phyloP scores from a whole-genome alignment of 163 green algal genomes.

The Smithsoniella earleae region DNA sequence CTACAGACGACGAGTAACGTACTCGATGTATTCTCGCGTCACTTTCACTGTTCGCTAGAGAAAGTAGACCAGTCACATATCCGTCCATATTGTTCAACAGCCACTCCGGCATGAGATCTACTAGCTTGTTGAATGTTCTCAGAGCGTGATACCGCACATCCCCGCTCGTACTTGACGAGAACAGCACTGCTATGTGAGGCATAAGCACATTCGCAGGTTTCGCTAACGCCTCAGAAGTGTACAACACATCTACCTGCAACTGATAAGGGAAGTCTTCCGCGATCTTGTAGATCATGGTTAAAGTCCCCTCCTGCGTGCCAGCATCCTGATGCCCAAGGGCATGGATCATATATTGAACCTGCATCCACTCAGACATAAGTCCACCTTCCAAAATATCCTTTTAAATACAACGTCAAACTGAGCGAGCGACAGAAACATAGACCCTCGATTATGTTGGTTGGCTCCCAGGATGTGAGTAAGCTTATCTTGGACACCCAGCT shows the following conservation, averaged over 20 bases:
- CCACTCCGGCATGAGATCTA: constrained; percentile 23
- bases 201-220: constrained; percentile 20
- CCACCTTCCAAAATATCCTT: no score
- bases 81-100: constrained; percentile 28
- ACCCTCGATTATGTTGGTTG: no score
- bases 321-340: constrained; percentile 16
- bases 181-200: constrained; percentile 10
- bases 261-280: constrained; percentile 29
- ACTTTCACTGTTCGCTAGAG: constrained; percentile 22
- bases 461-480: no score
- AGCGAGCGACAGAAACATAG: no score
- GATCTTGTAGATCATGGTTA: constrained; percentile 28
- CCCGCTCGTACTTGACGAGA: not conserved
- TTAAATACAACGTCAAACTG: no score
- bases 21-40: constrained; percentile 21
- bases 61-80: constrained; percentile 18
- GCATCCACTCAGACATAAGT: not conserved
- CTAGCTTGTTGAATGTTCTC: constrained; percentile 30
- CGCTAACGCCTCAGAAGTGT: not conserved
- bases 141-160: constrained; percentile 24
- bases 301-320: constrained; percentile 12
- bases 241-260: constrained; percentile 13
- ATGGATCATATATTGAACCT: constrained; percentile 11
- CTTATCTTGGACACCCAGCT: no score
- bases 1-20: not conserved